Evolutionary conservation across 1,284 basidiomycete species (phyloP), one percentile per base, ranked within the genome.

Genomic region (Blastosporella zonata): DNA sequence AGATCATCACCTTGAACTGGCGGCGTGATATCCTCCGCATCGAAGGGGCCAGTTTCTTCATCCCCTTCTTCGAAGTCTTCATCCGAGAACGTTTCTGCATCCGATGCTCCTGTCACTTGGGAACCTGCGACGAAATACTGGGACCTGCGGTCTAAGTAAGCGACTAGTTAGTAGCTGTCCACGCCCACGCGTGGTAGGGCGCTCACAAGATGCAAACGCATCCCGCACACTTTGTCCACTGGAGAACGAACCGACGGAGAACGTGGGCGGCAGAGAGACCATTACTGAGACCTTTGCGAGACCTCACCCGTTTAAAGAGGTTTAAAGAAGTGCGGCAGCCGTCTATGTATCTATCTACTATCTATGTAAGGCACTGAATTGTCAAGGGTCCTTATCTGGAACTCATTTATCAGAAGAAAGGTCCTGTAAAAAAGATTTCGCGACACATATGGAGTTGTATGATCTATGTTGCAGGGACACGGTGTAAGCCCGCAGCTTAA

Each of bases 121-220:
- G 82, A 79, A 43, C 77, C 80, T 22, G 79, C 79, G 27, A 77
- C 71, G 6, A 86, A 74, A 56, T 78, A 81, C 60, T 84, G 81
- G 2, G 81, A 67, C 33, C 83, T 54, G 35, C 52, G 55, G 41
- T 57, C 57, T 59, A 39, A 28, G 8, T 4, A 45, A 29, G 21
- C 29, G n/a, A 12, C 23, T 28, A 37, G 6, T 29, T 43, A 52
- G 15, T 46, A 20, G 17, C 13, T n/a, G 15, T 6, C 13, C 25
- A 27, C 9, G 6, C 23, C 15, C n/a, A 21, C 13, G 12, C 33
- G 34, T 20, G 7, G 10, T n/a, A 25, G 23, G 23, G 35, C 23
- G 34, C 67, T 50, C 33, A 67, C 67, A 68, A 9, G 68, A 67
- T 34, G 65, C 63, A 29, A 73, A 67, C 17, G 62, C 62, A 65